These are phyloP conservation scores for Suillus subaureus DNA, from an alignment of 768 basidiomycete genomes.

Conservation along the genomic window DNA sequence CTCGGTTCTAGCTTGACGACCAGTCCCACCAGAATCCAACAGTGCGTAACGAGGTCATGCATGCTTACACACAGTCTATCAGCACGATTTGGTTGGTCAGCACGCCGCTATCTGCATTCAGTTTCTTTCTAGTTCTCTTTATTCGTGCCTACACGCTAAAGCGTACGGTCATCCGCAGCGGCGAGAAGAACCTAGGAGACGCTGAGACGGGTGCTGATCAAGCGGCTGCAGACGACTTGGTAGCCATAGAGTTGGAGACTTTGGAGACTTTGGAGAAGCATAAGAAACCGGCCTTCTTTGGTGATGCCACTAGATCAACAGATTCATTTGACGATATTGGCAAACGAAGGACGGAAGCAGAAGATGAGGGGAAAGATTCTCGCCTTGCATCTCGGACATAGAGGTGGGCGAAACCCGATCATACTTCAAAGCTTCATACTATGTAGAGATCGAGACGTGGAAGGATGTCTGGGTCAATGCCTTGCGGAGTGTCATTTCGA, in stretches of 20 bases:
- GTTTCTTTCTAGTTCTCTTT: slow-evolving; percentile 35
- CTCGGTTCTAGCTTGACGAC: background rate
- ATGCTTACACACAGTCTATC: slow-evolving; percentile 39
- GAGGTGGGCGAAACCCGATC: background rate
- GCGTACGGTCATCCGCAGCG: slow-evolving; percentile 23
- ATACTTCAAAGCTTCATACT: too few relatives aligned
- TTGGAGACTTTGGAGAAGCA: background rate
- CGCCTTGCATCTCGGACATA: background rate
- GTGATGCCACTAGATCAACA: slow-evolving; percentile 9
- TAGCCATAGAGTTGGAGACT: background rate
- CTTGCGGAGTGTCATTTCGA: too few relatives aligned
- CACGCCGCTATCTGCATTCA: slow-evolving; percentile 32
- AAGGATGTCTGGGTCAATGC: too few relatives aligned
- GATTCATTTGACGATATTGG: slow-evolving; percentile 4
- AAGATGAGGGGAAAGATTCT: background rate
- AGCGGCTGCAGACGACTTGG: background rate
- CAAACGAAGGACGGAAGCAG: slow-evolving; percentile 8
- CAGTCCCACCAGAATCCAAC: slow-evolving; percentile 28
- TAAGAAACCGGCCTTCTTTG: background rate
- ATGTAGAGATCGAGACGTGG: too few relatives aligned
- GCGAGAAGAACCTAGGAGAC: slow-evolving; percentile 23
- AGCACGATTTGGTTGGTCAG: slow-evolving; percentile 44
- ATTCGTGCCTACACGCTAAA: slow-evolving; percentile 40
- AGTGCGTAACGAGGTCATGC: slow-evolving; percentile 34
- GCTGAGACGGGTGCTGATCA: slow-evolving; percentile 28